These are phyloP conservation scores for Populus trichocarpa DNA, from an alignment of 441 rosid genomes.

Conservation along the genomic window DNA sequence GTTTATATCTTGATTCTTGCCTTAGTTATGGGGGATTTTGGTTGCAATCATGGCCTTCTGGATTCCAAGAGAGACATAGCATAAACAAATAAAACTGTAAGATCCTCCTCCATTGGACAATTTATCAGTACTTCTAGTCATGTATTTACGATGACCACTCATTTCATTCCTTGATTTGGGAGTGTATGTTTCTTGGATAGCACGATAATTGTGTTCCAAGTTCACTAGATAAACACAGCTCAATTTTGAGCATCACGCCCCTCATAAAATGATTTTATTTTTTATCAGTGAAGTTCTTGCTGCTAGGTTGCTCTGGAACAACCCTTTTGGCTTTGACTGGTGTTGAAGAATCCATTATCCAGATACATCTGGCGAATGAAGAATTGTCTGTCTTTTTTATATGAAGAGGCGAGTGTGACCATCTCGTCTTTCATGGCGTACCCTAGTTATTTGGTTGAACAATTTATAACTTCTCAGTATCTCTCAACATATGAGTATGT, in stretches of 20 bases:
- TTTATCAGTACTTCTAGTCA: neutral
- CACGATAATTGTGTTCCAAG: neutral
- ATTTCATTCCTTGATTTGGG: neutral
- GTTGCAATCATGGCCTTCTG: neutral
- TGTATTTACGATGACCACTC: neutral
- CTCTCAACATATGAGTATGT: too few species aligned
- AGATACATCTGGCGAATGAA: neutral
- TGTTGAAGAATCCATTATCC: too few species aligned
- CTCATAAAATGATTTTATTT: neutral
- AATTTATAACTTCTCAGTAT: too few species aligned
- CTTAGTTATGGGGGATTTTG: neutral
- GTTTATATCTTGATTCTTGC: neutral
- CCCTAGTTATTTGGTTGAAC: too few species aligned
- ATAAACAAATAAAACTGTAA: neutral
- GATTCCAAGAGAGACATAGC: neutral
- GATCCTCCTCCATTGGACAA: too few species aligned
- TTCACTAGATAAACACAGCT: neutral
- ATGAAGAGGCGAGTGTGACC: neutral
- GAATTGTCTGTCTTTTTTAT: neutral
- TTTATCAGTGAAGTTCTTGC: neutral
- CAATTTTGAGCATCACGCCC: neutral
- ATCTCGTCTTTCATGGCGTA: too few species aligned
- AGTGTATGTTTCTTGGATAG: neutral
- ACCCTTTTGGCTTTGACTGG: neutral
- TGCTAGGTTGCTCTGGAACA: slow-evolving; percentile 14